A percentile compares a stretch with the other conserved stretches of the same genome.
Evolutionary conservation across 164 flowering plant genomes (phyloP).

Genomic region (Tetracentron sinense): DNA sequence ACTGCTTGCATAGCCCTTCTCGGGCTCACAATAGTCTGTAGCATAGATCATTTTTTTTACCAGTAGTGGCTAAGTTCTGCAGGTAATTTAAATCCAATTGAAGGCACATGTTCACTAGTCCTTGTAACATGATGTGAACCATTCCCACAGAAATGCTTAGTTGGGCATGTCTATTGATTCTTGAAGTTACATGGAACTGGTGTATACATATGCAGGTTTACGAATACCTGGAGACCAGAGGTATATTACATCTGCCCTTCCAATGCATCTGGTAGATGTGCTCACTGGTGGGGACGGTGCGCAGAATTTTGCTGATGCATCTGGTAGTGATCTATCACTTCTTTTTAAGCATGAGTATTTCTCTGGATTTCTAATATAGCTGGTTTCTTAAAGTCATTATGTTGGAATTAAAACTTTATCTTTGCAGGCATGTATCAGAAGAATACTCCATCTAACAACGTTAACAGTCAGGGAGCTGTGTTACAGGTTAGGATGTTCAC

Average conservation of each 20-base stretch:
- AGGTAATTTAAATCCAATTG: not conserved
- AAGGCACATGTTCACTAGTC: not conserved
- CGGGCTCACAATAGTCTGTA: no score
- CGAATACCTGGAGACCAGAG: constrained; percentile 80
- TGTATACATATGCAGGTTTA: constrained; percentile 44
- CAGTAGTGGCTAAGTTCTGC: no score
- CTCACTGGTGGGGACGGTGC: constrained; percentile 53
- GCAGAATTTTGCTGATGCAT: constrained; percentile 53
- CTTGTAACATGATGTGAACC: not conserved
- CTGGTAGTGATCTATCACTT: constrained; percentile 45
- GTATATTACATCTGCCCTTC: constrained; percentile 71
- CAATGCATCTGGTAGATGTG: constrained; percentile 76
- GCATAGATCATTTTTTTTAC: no score
- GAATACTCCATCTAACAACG: constrained; percentile 55
- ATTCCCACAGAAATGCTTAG: not conserved
- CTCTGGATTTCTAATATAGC: not conserved
- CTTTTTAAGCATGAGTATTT: not conserved
- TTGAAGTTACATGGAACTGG: not conserved
- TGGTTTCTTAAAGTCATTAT: constrained; percentile 2
- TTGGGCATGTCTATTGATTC: not conserved
- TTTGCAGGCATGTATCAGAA: constrained; percentile 71
- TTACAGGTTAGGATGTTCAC: constrained; percentile 58
- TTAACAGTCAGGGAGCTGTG: constrained; percentile 46
- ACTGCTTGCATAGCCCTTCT: no score
- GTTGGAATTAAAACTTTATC: not conserved